Evolutionary conservation across 2,329 filamentous ascomycete species (phyloP).

Genomic region (Westerdykella aurantiaca): DNA sequence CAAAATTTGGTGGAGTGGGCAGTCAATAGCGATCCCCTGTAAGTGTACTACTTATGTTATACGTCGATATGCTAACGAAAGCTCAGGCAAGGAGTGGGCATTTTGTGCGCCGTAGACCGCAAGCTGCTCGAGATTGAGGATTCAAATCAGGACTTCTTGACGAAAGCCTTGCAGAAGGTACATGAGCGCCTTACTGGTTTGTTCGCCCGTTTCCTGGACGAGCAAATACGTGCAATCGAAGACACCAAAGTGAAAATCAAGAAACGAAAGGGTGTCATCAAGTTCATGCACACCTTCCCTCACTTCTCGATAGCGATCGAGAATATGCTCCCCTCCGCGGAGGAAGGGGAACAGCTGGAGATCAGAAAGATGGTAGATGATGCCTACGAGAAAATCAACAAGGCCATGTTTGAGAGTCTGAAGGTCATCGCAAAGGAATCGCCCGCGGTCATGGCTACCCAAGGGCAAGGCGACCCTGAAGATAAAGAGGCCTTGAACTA

Average conservation of each 20-base stretch:
- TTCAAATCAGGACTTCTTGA: conserved; percentile 87
- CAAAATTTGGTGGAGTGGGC: conserved; percentile 80
- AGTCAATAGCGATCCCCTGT: conserved; percentile 72
- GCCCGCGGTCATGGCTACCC: conserved; percentile 50
- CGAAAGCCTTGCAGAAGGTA: conserved; percentile 71
- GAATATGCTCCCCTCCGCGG: conserved; percentile 61
- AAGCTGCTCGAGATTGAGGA: conserved; percentile 75
- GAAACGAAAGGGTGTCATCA: conserved; percentile 94
- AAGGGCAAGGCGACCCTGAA: conserved; percentile 58
- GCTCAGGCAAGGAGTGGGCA: conserved; percentile 78
- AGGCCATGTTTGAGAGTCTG: conserved; percentile 94
- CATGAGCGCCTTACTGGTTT: conserved; percentile 67
- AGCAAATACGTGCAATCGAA: conserved; percentile 91
- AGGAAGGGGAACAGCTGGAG: conserved; percentile 54
- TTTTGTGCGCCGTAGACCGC: conserved; percentile 73
- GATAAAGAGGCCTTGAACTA: conserved; percentile 97
- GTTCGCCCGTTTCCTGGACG: conserved; percentile 86
- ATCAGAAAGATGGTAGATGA: conserved; percentile 75
- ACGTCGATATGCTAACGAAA: conserved; percentile 13
- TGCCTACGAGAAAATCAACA: conserved; percentile 83
- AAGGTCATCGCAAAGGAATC: conserved; percentile 83
- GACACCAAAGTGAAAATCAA: conserved; percentile 99
- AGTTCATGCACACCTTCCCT: conserved; percentile 91
- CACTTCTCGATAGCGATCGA: conserved; percentile 77
- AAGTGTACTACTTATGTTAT: conserved; percentile 39